Evolutionary conservation across 371 early-diverging fungal species (phyloP).

Genomic region (Lichtheimia ramosa): DNA sequence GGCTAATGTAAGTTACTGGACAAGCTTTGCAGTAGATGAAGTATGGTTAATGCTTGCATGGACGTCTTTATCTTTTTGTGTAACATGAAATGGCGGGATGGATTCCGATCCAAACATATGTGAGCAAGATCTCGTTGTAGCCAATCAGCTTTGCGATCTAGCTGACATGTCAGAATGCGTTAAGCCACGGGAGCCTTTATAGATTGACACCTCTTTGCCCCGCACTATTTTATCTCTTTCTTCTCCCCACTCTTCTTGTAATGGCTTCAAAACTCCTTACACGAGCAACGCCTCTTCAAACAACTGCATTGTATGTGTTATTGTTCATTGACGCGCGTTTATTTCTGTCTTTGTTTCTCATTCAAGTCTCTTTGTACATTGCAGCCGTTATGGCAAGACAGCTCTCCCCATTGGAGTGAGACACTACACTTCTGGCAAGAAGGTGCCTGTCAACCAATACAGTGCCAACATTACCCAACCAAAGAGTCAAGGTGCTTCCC

Average conservation of each 20-base stretch:
- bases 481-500: conserved; percentile 92
- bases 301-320: conserved; percentile 34
- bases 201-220: conserved; percentile 3
- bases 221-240: conserved; percentile 2
- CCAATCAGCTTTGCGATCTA: neutral
- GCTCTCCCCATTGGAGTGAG: conserved; percentile 29
- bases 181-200: neutral
- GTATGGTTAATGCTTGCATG: too few relatives aligned
- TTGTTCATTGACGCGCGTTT: neutral
- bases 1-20: too few relatives aligned
- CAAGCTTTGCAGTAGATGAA: too few relatives aligned
- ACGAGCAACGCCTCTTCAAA: conserved; percentile 21
- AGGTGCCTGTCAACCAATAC: conserved; percentile 67
- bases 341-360: neutral
- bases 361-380: neutral
- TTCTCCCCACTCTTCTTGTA: conserved; percentile 9
- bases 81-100: too few relatives aligned
- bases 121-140: neutral
- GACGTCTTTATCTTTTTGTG: too few relatives aligned
- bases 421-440: conserved; percentile 38
- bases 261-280: conserved; percentile 46
- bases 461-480: conserved; percentile 89
- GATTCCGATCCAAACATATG: too few relatives aligned
- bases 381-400: conserved; percentile 3
- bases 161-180: conserved; percentile 1